Conservation (phyloP, 2,329 filamentous ascomycete species). For the Botryosphaeria dothidea region DNA sequence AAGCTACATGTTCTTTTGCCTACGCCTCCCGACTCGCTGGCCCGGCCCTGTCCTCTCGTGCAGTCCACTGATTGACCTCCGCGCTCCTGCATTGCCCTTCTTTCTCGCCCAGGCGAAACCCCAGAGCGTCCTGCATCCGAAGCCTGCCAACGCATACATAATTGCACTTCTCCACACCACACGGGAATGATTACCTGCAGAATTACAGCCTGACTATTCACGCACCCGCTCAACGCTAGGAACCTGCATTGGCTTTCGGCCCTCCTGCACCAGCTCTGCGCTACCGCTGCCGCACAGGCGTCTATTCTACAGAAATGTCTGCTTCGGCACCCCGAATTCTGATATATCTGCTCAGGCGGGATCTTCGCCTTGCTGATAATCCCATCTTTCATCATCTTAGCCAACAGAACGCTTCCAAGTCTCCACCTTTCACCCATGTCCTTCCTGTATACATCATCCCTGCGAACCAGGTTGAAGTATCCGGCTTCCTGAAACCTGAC, state of each 20-base stretch:
- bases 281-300: not conserved
- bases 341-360: constrained; percentile 71
- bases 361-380: constrained; percentile 74
- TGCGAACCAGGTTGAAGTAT: constrained; percentile 71
- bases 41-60: not conserved
- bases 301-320: not conserved
- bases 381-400: constrained; percentile 65
- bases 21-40: not conserved
- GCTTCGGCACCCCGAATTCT: constrained; percentile 49
- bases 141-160: not conserved
- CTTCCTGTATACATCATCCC: constrained; percentile 71
- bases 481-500: constrained; percentile 62
- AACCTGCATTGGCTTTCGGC: not conserved
- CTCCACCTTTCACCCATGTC: constrained; percentile 59
- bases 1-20: not conserved
- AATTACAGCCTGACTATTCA: not conserved
- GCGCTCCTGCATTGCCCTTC: not conserved
- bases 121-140: not conserved
- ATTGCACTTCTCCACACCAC: not conserved
- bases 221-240: not conserved
- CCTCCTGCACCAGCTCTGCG: not conserved
- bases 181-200: not conserved
- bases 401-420: constrained; percentile 35
- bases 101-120: not conserved
- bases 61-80: not conserved